Percentiles rank a stretch among this genome's conserved stretches.
phyloP scores from a whole-genome alignment of 140 eudicot species.

The Oenanthe javanica region DNA sequence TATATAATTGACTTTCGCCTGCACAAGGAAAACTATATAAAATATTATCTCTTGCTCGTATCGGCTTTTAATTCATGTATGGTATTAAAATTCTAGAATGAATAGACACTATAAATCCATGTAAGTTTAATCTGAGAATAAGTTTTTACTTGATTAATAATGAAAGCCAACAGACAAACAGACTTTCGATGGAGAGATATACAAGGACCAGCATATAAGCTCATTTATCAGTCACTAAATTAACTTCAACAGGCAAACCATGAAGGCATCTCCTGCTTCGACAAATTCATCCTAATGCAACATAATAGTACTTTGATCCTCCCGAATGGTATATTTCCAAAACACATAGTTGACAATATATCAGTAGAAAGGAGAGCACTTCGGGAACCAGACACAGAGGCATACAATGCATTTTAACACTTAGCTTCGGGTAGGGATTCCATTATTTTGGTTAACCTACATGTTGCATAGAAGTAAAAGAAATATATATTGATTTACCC shows the following conservation, averaged over 20 bases:
- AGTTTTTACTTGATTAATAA: background rate
- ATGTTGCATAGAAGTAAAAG: background rate
- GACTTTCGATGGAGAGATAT: background rate
- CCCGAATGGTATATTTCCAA: background rate
- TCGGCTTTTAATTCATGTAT: background rate
- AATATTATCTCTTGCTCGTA: background rate
- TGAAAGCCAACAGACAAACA: background rate
- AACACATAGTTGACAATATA: background rate
- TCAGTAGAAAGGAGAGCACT: background rate
- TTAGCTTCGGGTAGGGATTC: background rate
- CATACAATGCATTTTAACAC: background rate
- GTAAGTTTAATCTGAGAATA: background rate
- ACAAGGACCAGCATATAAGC: background rate
- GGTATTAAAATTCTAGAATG: background rate
- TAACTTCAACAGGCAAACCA: background rate
- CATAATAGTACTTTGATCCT: background rate
- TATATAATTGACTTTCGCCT: slow-evolving; percentile 79
- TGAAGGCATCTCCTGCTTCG: background rate
- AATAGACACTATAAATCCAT: background rate
- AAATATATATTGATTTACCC: background rate
- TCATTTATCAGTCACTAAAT: background rate
- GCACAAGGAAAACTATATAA: slow-evolving; percentile 14
- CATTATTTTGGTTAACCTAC: background rate
- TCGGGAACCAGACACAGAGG: background rate
- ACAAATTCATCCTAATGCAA: background rate